phyloP scores from a whole-genome alignment of 2,329 filamentous ascomycete genomes.

The Fusarium beomiforme region DNA sequence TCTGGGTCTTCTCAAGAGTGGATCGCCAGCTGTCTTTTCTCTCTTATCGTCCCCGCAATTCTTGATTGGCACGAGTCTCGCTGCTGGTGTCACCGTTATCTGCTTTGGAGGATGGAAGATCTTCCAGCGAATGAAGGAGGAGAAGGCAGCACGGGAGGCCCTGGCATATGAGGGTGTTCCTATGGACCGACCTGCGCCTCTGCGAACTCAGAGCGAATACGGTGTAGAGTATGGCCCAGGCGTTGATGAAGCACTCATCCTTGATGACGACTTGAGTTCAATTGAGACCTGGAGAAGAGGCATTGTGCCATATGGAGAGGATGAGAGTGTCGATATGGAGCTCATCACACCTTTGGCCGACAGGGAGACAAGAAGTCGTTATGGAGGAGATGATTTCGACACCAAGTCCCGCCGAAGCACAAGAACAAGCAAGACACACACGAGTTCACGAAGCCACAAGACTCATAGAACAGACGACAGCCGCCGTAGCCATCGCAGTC shows the following conservation, averaged over 20 bases:
- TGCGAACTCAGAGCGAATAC: conserved; percentile 45
- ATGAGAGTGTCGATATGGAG: conserved; percentile 62
- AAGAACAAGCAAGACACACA: conserved; percentile 45
- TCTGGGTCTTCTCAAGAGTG: conserved; percentile 77
- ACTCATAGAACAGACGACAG: conserved; percentile 44
- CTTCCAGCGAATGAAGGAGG: conserved; percentile 80
- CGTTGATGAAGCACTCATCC: conserved; percentile 65
- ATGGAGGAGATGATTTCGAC: conserved; percentile 52
- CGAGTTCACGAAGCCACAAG: conserved; percentile 44
- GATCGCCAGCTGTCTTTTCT: conserved; percentile 86
- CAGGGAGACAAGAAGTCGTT: conserved; percentile 52
- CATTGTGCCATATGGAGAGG: conserved; percentile 59
- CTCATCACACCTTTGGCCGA: conserved; percentile 67
- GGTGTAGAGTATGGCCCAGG: conserved; percentile 47
- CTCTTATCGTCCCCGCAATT: conserved; percentile 92
- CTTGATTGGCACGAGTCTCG: conserved; percentile 88
- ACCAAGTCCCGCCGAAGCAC: conserved; percentile 50
- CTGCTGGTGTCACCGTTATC: conserved; percentile 92
- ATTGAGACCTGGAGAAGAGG: conserved; percentile 70
- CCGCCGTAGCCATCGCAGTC: conserved; percentile 40
- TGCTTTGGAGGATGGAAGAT: conserved; percentile 98
- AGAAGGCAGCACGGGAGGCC: conserved; percentile 45
- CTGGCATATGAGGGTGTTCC: conserved; percentile 40
- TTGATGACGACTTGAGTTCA: conserved; percentile 66
- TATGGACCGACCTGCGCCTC: conserved; percentile 40